Conservation (phyloP, 2,329 filamentous ascomycete genomes). For the Pseudogymnoascus destructans region DNA sequence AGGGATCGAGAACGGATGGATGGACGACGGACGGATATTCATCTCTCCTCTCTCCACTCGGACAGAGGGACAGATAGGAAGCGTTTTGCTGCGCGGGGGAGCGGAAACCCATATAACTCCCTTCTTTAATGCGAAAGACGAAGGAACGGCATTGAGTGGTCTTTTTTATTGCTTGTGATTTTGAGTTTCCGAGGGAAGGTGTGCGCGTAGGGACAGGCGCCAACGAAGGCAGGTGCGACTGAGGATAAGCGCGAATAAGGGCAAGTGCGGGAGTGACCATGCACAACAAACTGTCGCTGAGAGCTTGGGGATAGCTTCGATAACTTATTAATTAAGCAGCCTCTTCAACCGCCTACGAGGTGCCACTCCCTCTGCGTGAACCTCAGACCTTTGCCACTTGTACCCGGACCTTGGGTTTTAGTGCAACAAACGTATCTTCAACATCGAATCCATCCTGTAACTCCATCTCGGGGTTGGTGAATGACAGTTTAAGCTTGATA, state of each 20-base stretch:
- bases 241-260: neutral
- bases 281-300: neutral
- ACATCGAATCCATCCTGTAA: neutral
- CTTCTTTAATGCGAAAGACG: neutral
- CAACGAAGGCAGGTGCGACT: neutral
- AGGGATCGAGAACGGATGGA: neutral
- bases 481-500: neutral
- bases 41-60: neutral
- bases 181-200: neutral
- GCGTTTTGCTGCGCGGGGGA: slow-evolving; percentile 1
- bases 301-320: neutral
- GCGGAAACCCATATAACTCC: slow-evolving; percentile 1
- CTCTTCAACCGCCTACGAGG: neutral
- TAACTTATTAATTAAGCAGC: neutral
- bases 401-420: neutral
- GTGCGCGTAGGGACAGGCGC: neutral
- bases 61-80: neutral
- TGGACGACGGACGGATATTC: neutral
- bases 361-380: neutral
- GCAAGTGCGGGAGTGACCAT: neutral
- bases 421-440: neutral
- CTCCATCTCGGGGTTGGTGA: neutral
- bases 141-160: neutral
- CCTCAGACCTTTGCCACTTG: neutral
- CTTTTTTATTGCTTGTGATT: neutral